Evolutionary conservation across 2,329 filamentous ascomycete species (phyloP).

Genomic region (Thermomyces lanuginosus): DNA sequence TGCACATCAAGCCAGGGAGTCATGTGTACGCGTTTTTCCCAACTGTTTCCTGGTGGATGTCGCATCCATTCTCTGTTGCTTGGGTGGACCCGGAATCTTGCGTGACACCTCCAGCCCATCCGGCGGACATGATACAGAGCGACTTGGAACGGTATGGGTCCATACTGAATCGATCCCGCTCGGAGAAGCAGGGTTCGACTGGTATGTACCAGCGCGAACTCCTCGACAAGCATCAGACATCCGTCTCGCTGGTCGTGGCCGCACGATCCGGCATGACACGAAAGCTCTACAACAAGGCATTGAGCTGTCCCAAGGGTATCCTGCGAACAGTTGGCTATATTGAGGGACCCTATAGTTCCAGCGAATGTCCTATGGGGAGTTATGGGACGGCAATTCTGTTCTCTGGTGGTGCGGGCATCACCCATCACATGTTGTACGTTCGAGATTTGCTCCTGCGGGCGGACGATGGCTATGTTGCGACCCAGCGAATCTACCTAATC

Average conservation of each 20-base stretch:
- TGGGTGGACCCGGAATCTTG: conserved; percentile 25
- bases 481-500: conserved; percentile 43
- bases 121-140: conserved; percentile 9
- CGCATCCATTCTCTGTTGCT: conserved; percentile 33
- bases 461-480: conserved; percentile 37
- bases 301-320: conserved; percentile 31
- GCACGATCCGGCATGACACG: conserved; percentile 49
- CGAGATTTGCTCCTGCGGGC: conserved; percentile 41
- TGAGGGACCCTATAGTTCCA: conserved; percentile 48
- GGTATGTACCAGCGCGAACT: conserved; percentile 7
- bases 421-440: conserved; percentile 46
- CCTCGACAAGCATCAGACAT: conserved; percentile 15
- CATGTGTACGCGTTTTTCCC: conserved; percentile 48
- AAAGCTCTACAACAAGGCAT: conserved; percentile 41
- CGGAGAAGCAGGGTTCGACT: conserved; percentile 19
- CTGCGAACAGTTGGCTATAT: conserved; percentile 41
- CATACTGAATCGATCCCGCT: conserved; percentile 10
- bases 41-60: conserved; percentile 31
- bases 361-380: conserved; percentile 38
- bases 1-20: conserved; percentile 38
- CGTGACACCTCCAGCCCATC: conserved; percentile 11
- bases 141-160: conserved; percentile 4
- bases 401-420: conserved; percentile 50
- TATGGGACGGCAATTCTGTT: conserved; percentile 52
- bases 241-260: conserved; percentile 41